Evolutionary conservation across 805 yeast species (phyloP).

Genomic region (Yarrowia alimentaria): DNA sequence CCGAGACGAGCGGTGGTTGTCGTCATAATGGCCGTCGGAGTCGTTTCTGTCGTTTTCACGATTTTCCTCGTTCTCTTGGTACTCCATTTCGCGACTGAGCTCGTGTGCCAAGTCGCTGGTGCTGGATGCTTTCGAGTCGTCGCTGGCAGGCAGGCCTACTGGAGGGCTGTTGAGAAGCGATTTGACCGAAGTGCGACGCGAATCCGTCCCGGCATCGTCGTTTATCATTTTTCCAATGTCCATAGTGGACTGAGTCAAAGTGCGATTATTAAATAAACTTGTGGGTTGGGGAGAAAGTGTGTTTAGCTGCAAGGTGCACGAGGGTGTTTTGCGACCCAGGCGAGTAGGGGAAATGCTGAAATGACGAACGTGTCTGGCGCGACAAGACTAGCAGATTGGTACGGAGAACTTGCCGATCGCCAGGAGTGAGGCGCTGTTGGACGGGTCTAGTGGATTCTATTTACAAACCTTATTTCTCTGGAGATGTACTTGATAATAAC

Average conservation of each 20-base stretch:
- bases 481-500: no score
- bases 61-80: not conserved
- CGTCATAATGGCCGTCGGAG: no score
- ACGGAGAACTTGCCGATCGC: no score
- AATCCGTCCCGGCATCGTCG: slow-evolving; percentile 22
- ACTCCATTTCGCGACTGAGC: slow-evolving; percentile 11
- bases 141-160: not conserved
- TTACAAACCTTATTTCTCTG: no score
- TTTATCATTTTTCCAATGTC: slow-evolving; percentile 27
- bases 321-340: no score
- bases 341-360: no score
- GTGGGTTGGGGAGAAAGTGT: not conserved
- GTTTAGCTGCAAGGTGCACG: no score
- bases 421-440: no score
- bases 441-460: no score
- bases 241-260: not conserved
- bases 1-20: slow-evolving; percentile 7
- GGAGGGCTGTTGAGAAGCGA: slow-evolving; percentile 23
- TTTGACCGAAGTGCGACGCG: slow-evolving; percentile 27
- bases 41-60: no score
- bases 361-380: no score
- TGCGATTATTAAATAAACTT: not conserved
- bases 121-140: slow-evolving; percentile 14
- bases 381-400: no score
- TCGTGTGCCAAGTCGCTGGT: slow-evolving; percentile 17